Evolutionary conservation across 2,329 filamentous ascomycete genomes (phyloP).

Genomic region (Fusarium chuoi): DNA sequence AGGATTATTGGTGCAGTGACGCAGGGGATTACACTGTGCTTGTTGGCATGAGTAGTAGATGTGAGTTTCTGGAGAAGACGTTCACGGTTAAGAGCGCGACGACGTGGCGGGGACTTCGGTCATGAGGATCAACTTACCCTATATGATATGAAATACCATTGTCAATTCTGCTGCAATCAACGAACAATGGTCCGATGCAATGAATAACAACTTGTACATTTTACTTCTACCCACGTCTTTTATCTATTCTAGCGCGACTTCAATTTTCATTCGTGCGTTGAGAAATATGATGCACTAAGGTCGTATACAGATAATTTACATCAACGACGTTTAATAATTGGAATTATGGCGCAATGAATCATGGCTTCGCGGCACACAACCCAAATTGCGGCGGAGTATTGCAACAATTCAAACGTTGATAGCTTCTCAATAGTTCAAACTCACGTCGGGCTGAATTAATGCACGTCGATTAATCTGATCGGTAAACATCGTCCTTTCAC

Average conservation of each 20-base stretch:
- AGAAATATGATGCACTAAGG: no score
- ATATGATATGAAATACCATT: neutral
- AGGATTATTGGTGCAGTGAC: neutral
- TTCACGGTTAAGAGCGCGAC: neutral
- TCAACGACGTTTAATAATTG: no score
- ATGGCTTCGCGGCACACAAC: neutral
- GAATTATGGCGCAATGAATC: no score
- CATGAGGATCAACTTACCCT: neutral
- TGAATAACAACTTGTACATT: no score
- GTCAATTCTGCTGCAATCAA: no score
- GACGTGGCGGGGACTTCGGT: neutral
- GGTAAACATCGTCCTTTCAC: neutral
- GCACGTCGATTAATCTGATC: neutral
- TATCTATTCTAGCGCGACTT: no score
- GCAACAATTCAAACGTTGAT: accelerated
- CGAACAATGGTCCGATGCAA: no score
- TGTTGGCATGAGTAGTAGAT: neutral
- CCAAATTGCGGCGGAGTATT: neutral
- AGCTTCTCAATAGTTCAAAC: no score
- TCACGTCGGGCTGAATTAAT: accelerated
- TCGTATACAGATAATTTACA: no score
- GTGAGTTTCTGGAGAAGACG: neutral
- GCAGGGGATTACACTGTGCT: neutral
- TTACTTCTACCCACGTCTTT: no score
- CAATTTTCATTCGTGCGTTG: no score